These are phyloP conservation scores for Schizonepeta tenuifolia DNA, from an alignment of 257 asterid species.

Conservation along the genomic window DNA sequence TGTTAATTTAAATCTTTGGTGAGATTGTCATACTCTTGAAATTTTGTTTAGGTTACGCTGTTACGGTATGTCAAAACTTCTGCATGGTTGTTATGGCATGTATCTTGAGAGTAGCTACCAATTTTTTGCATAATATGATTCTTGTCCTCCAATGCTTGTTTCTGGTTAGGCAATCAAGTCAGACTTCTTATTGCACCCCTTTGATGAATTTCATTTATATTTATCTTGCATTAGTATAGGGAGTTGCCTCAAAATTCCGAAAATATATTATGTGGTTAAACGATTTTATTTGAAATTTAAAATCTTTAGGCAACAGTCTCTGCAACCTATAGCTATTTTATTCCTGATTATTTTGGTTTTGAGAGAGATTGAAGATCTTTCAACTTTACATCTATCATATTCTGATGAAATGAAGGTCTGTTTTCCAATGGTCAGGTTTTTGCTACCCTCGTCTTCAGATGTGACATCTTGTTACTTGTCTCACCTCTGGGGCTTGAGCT, in stretches of 20 bases:
- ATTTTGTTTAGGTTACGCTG: conserved; percentile 14
- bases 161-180: conserved; percentile 9
- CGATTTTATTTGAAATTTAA: not conserved
- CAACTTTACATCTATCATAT: conserved; percentile 8
- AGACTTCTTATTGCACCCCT: conserved; percentile 11
- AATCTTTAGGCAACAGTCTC: conserved; percentile 11
- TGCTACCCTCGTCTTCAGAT: conserved; percentile 86
- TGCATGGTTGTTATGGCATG: conserved; percentile 17
- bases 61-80: not conserved
- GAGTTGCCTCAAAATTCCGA: not conserved
- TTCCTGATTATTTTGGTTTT: not conserved
- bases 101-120: conserved; percentile 14
- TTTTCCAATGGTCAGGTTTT: conserved; percentile 66
- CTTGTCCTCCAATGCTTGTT: conserved; percentile 29
- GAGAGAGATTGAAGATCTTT: not conserved
- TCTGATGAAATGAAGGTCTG: conserved; percentile 36
- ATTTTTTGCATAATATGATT: conserved; percentile 17
- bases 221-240: not conserved
- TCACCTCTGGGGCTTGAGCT: conserved; percentile 84
- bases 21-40: conserved; percentile 30
- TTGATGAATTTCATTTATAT: conserved; percentile 18
- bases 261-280: not conserved
- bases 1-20: conserved; percentile 55
- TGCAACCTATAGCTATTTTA: not conserved
- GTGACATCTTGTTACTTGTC: conserved; percentile 83